Percentiles rank a stretch among this genome's conserved stretches.
Evolutionary conservation across 495 filamentous ascomycete genomes (phyloP).

Genomic region (Lophiotrema nucula): DNA sequence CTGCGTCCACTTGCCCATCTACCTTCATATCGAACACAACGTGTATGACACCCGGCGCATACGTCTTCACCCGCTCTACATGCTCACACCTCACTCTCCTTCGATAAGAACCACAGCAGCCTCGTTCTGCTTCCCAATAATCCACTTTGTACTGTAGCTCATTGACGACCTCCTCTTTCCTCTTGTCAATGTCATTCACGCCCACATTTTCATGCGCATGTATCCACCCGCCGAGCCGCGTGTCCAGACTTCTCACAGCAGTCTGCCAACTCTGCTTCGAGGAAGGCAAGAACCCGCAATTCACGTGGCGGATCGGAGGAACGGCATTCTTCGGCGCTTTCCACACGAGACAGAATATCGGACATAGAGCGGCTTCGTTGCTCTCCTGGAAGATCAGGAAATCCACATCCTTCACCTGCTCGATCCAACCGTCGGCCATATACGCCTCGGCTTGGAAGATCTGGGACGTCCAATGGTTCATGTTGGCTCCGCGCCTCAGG

Average conservation of each 20-base stretch:
- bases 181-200: constrained; percentile 57
- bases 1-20: constrained; percentile 1
- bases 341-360: constrained; percentile 43
- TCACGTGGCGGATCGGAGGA: constrained; percentile 63
- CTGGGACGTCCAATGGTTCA: constrained; percentile 60
- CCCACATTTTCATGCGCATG: constrained; percentile 88
- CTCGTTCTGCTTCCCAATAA: constrained; percentile 9
- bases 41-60: constrained; percentile 88
- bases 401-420: constrained; percentile 40
- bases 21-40: constrained; percentile 78
- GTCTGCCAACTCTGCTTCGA: constrained; percentile 64
- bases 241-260: constrained; percentile 61
- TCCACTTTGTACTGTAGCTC: constrained; percentile 29
- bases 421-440: constrained; percentile 32
- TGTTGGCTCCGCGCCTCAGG: constrained; percentile 62
- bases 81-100: constrained; percentile 56
- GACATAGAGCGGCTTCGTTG: constrained; percentile 56
- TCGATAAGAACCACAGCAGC: not conserved
- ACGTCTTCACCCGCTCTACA: constrained; percentile 82
- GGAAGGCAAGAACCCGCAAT: constrained; percentile 74
- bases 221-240: constrained; percentile 59
- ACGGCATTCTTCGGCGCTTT: constrained; percentile 10
- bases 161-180: constrained; percentile 49
- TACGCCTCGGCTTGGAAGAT: constrained; percentile 7
- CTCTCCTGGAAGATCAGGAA: constrained; percentile 70